Evolutionary conservation across 164 flowering plant genomes (phyloP), one percentile per base, ranked within the genome.

Genomic region (Pachysandra terminalis): DNA sequence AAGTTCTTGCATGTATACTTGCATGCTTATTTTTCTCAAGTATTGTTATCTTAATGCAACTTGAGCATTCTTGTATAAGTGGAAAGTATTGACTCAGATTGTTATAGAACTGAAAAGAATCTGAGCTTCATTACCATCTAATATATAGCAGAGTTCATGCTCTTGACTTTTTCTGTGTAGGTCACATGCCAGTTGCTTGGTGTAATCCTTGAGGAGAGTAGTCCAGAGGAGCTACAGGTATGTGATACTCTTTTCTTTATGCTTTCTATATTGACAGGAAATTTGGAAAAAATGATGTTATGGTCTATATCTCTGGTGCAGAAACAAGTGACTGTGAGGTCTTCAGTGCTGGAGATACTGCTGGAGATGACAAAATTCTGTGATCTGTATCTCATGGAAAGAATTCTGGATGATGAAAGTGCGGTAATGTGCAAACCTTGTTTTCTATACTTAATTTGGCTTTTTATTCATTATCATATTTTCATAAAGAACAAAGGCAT

Each of bases 361-460:
- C 73, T 90, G 82, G 98, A 95, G 80, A 89, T 95, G 23, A 90
- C 98, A 22, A 95, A 92, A 69, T 86, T 73, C 71, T 89, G 96
- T 81, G 97, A 95, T 82, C 87, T 95, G 54, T 92, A 91, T 82
- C 94, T 92, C 64, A 92, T 95, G 98, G 98, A 95, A 79, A 87
- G 93, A 83, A 90, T 95, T 67, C 71, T 92, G 28, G 97, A 95
- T 59, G 98, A 95, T 80, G 96, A 89, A 74, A 89, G 86, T 55
- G 96, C 87, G 78, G 98, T 95, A 69, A 32, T 26, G 88, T 75
- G 26, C 22, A 24, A 27, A 63, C 54, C 71, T 71, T 68, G 19
- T 74, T 68, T 19, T 12, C 49, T 56, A 26, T 16, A 48, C 24
- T 55, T 4, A 56, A 26, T 65, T 16, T 69, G 8, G 28, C 62